A percentile compares a stretch with the other conserved stretches of the same genome.
Conservation (phyloP, 1,284 basidiomycete species). For the Spongispora temasekensis region DNA sequence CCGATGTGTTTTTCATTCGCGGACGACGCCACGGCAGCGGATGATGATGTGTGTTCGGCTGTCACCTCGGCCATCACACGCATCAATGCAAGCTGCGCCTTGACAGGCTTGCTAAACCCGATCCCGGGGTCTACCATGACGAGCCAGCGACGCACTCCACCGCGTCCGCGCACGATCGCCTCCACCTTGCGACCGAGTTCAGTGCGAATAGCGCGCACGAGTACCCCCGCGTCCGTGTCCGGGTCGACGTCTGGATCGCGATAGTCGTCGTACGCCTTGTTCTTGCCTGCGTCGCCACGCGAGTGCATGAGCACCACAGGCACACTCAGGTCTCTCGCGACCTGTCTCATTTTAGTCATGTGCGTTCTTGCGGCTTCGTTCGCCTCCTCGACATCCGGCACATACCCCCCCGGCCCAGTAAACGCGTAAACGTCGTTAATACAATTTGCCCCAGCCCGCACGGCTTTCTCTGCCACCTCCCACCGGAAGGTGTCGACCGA, state of each 20-base stretch:
- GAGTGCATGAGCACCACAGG: conserved; percentile 95
- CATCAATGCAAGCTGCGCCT: conserved; percentile 78
- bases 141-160: conserved; percentile 87
- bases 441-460: conserved; percentile 86
- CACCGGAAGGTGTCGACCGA: conserved; percentile 94
- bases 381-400: conserved; percentile 35
- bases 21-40: no score
- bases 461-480: conserved; percentile 75
- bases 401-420: conserved; percentile 63
- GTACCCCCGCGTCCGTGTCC: neutral
- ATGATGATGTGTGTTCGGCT: no score
- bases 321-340: conserved; percentile 36
- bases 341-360: neutral
- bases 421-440: conserved; percentile 95
- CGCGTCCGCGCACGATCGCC: conserved; percentile 65
- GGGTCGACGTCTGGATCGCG: neutral
- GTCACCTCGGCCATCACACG: no score
- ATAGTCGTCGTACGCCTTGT: conserved; percentile 54
- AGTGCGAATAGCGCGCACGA: conserved; percentile 68
- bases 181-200: conserved; percentile 79
- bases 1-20: no score
- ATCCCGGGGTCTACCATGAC: conserved; percentile 92
- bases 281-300: conserved; percentile 73
- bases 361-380: neutral
- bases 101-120: conserved; percentile 89